phyloP scores from a whole-genome alignment of 768 basidiomycete genomes.

The Gyrodon lividus region DNA sequence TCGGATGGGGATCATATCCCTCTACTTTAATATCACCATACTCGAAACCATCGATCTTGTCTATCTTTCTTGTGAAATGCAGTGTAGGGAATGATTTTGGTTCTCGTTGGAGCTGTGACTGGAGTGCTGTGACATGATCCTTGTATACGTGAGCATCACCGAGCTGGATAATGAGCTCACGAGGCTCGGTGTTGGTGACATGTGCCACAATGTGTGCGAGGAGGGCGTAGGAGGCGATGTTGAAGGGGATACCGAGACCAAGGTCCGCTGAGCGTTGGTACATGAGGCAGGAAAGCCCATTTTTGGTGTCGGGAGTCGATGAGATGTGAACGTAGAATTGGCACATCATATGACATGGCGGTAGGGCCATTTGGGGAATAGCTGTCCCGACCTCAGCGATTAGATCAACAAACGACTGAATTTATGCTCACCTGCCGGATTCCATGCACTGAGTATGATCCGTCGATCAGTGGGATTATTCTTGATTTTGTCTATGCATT shows the following conservation, averaged over 20 bases:
- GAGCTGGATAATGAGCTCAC: constrained; percentile 92
- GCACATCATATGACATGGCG: constrained; percentile 98
- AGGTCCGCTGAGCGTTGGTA: constrained; percentile 97
- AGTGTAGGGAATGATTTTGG: constrained; percentile 85
- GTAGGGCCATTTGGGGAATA: constrained; percentile 92
- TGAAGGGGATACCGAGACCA: constrained; percentile 97
- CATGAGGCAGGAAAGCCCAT: constrained; percentile 90
- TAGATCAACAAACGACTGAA: constrained; percentile 1
- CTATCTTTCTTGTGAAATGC: constrained; percentile 63
- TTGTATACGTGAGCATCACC: constrained; percentile 97
- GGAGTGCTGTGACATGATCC: constrained; percentile 87
- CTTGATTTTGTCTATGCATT: constrained; percentile 90
- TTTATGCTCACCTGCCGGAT: constrained; percentile 75
- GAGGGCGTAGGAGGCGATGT: constrained; percentile 97
- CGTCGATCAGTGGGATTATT: constrained; percentile 90
- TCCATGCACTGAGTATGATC: constrained; percentile 97
- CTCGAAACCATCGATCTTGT: constrained; percentile 77
- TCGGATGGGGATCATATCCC: constrained; percentile 80
- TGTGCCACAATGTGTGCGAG: constrained; percentile 98
- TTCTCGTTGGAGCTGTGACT: constrained; percentile 73
- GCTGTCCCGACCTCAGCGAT: constrained; percentile 45
- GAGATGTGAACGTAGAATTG: constrained; percentile 98
- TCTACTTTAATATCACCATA: constrained; percentile 83
- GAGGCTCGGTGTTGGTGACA: constrained; percentile 80
- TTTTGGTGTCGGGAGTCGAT: constrained; percentile 45